Evolutionary conservation across 345 rosid genomes (phyloP), one percentile per base, ranked within the genome.

Genomic region (Populus davidiana): DNA sequence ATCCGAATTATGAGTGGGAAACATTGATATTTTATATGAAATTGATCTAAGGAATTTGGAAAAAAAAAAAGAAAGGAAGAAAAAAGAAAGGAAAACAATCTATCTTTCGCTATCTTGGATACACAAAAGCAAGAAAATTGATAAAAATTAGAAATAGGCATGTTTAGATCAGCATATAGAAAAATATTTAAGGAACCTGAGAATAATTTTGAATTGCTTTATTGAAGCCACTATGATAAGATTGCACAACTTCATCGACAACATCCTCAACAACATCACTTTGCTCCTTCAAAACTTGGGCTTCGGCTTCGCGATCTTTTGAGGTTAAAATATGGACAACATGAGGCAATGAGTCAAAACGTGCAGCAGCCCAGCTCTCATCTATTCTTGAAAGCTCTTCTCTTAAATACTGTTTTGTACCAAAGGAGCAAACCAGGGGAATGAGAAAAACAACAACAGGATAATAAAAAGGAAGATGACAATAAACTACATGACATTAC

Each of bases 181-280:
- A 23, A 81, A 78, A 63, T 43, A 44, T 29, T 10, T 43, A 73
- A 70, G 81, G 62, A 73, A 96, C 99, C 98, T 94, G 99, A 12
- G 99, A 96, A 84, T 96, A 96, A 83, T 96, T 96, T 85, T 96
- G 99, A 85, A 96, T 94, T 76, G 99, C 99, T 86, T 86, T 96
- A 85, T 96, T 94, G 87, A 96, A 96, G 77, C 99, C 99, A 85
- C 89, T 77, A 69, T 96, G 99, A 87, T 96, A 94, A 80, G 98
- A 86, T 50, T 96, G 99, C 52, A 96, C 99, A 67, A 96, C 97
- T 89, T 94, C 99, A 86, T 96, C 98, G n/a, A 96, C 99, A 62
- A 96, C 94, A 77, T 96, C 99, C 93, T 96, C 99, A 39, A 96
- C 87, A 68, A 94, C 90, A 83, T 94, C 97, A 75, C 94, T 90